Conservation (phyloP, 306 rosid genomes). For the Lotus japonicus region DNA sequence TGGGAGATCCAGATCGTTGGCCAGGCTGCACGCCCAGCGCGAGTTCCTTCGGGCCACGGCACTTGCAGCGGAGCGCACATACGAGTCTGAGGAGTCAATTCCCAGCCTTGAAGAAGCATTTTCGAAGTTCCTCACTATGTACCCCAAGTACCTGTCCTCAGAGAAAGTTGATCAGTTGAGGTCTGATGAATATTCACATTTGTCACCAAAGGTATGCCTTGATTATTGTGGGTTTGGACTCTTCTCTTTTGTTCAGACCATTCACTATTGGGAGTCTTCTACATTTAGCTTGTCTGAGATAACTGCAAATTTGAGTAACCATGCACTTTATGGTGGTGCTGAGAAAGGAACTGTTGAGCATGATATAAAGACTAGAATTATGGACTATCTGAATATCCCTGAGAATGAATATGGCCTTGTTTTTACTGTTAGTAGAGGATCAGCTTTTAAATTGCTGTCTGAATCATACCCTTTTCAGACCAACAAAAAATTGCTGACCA, state of each 20-base stretch:
- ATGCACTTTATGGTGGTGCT: constrained; percentile 90
- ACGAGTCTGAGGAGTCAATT: constrained; percentile 61
- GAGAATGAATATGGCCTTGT: constrained; percentile 95
- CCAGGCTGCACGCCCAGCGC: constrained; percentile 79
- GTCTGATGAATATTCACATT: constrained; percentile 67
- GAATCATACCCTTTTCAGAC: constrained; percentile 93
- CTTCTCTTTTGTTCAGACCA: constrained; percentile 83
- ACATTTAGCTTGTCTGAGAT: constrained; percentile 96
- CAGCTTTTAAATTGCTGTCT: constrained; percentile 78
- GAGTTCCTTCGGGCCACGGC: constrained; percentile 92
- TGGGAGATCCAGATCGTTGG: constrained; percentile 78
- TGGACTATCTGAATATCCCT: constrained; percentile 94
- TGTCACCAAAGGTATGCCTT: constrained; percentile 91
- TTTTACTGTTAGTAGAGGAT: constrained; percentile 97
- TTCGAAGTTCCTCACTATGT: constrained; percentile 84
- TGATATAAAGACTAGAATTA: constrained; percentile 75
- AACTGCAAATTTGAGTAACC: constrained; percentile 89
- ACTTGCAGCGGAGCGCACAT: constrained; percentile 74
- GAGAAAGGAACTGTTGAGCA: constrained; percentile 84
- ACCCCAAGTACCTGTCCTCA: constrained; percentile 71
- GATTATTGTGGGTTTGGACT: constrained; percentile 98
- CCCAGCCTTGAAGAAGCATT: constrained; percentile 60
- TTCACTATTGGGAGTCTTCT: constrained; percentile 92
- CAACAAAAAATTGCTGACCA: constrained; percentile 82
- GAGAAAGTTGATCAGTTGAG: constrained; percentile 90